A percentile compares a stretch with the other conserved stretches of the same genome.
Conservation (phyloP, 2,329 filamentous ascomycete species). For the Diaporthe sp. region DNA sequence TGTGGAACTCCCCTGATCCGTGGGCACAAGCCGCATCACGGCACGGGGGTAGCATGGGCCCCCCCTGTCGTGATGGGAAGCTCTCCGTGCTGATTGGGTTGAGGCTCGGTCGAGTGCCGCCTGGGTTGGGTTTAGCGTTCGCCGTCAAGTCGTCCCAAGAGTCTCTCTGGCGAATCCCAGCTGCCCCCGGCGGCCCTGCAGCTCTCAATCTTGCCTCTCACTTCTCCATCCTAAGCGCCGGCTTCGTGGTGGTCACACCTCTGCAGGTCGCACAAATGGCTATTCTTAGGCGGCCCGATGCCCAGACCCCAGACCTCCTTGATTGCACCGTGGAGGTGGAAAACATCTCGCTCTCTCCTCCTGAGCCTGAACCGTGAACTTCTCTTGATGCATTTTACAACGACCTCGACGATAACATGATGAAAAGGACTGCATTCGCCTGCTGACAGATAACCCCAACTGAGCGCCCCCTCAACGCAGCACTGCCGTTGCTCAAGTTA, state of each 20-base stretch:
- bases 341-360: constrained; percentile 8
- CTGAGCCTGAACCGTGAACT: neutral
- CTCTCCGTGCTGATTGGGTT: constrained; percentile 34
- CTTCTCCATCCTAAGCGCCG: constrained; percentile 41
- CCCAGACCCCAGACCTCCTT: constrained; percentile 34
- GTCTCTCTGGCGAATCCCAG: constrained; percentile 38
- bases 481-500: constrained; percentile 28
- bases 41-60: constrained; percentile 26
- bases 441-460: constrained; percentile 19
- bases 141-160: constrained; percentile 8
- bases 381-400: constrained; percentile 12
- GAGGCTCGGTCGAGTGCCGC: constrained; percentile 27
- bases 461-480: constrained; percentile 6
- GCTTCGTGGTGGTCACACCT: constrained; percentile 39
- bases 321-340: constrained; percentile 17
- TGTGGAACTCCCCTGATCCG: constrained; percentile 15
- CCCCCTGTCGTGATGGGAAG: constrained; percentile 2
- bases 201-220: constrained; percentile 37
- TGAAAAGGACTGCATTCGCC: constrained; percentile 4
- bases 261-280: constrained; percentile 37
- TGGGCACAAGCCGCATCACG: constrained; percentile 31
- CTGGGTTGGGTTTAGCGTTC: constrained; percentile 32
- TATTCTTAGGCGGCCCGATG: constrained; percentile 37
- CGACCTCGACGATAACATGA: constrained; percentile 19
- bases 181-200: constrained; percentile 30